Evolutionary conservation across 345 rosid species (phyloP), one percentile per base, ranked within the genome.

Genomic region (Populus simonii): DNA sequence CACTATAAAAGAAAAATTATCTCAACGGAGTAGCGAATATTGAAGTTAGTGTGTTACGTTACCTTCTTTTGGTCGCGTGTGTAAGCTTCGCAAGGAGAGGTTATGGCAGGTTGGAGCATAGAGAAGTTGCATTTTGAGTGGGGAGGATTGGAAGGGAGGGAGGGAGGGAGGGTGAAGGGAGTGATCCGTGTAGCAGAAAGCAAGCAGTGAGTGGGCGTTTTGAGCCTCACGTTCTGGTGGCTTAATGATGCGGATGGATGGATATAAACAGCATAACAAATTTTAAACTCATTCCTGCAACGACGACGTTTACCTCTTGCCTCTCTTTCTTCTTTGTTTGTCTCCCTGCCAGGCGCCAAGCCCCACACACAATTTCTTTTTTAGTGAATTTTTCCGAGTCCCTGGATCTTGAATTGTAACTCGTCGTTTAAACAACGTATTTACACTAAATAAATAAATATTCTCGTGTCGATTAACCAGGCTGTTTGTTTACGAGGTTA

Each of bases 71-170:
- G 82, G 45, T 29, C 76, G 81, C 25, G 78, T 68, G 25, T 79
- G 77, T 68, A 74, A 75, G 76, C 69, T 68, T 41, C 75, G 80
- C 31, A 73, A 62, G 41, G 80, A 82, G 79, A 79, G 74, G 66
- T 66, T 77, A 0, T 80, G 83, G 55, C 84, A 72, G 31, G 85
- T 83, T 33, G 83, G 83, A 73, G 89, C 81, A 66, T 78, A 84
- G 68, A 91, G 90, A 78, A 88, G 77, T 79, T 85, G 92, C 94
- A 91, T 91, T 80, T 74, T 84, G 57, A 84, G 59, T 76, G 69
- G 76, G 66, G 74, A 65, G 74, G 59, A 66, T 41, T 22, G 59
- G 66, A 13, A 38, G 49, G 35, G 45, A 38, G 74, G 18, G 59
- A 2, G 25, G 11, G 43, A 51, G 9, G 18, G 59, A 2, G 25